Conservation (phyloP, 495 filamentous ascomycete species). For the Penicillium turbatum region DNA sequence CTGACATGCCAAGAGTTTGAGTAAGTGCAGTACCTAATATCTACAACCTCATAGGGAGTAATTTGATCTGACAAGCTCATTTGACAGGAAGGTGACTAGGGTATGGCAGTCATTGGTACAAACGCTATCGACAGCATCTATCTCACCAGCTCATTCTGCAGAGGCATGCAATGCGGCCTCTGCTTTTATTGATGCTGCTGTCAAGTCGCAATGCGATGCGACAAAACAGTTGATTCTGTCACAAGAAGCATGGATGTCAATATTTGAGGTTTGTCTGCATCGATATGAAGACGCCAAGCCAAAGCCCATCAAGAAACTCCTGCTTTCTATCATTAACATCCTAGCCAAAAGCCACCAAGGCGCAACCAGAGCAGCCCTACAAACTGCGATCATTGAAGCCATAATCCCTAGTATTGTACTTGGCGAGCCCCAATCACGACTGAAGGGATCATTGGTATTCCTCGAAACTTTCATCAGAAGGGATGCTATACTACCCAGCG, state of each 20-base stretch:
- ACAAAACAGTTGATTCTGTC: slow-evolving; percentile 44
- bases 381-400: slow-evolving; percentile 20
- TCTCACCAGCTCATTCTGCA: slow-evolving; percentile 38
- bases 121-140: slow-evolving; percentile 36
- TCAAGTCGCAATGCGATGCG: slow-evolving; percentile 28
- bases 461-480: slow-evolving; percentile 42
- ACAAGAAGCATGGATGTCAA: slow-evolving; percentile 47
- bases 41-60: background rate
- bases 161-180: slow-evolving; percentile 45
- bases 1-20: slow-evolving; percentile 31
- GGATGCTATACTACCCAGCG: slow-evolving; percentile 27
- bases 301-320: slow-evolving; percentile 69
- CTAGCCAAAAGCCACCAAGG: slow-evolving; percentile 46
- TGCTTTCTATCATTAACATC: slow-evolving; percentile 54
- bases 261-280: slow-evolving; percentile 68
- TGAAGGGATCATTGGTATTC: slow-evolving; percentile 40
- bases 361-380: slow-evolving; percentile 20
- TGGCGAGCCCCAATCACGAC: slow-evolving; percentile 36
- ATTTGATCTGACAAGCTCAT: slow-evolving; percentile 15
- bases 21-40: slow-evolving; percentile 20
- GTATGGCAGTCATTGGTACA: slow-evolving; percentile 37
- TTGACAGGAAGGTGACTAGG: slow-evolving; percentile 33
- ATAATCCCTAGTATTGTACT: slow-evolving; percentile 37
- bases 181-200: slow-evolving; percentile 45
- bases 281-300: slow-evolving; percentile 70